Base-by-base conservation (phyloP, 2,329 filamentous ascomycete species). In the Fusarium devonianum region DNA sequence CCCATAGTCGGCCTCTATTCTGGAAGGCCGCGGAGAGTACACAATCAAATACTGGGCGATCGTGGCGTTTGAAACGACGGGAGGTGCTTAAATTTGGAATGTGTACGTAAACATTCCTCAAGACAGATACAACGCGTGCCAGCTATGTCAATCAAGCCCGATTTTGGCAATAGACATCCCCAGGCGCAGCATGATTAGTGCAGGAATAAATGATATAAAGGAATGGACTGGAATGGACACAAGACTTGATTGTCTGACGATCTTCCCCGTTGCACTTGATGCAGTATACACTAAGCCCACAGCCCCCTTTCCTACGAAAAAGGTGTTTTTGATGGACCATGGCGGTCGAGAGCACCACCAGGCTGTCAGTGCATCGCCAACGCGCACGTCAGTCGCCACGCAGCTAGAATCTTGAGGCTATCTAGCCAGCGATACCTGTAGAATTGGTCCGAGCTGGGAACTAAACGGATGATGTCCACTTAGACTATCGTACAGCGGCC, bases 221-320 rank as follows among this genome's bases (percentile, higher is more conserved):
- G n/a, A 51, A 53, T 28, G 29, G 32, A 34, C 45, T 58, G 55
- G 50, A 62, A 64, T 64, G 58, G 42, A 44, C 43, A 16, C 37
- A 49, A 44, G 29, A 12, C 36, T 36, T 56, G 41, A 38, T 42
- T 63, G 49, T 43, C 46, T 40, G 62, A 52, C 36, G 48, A 58
- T 56, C 56, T 38, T 51, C 43, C 43, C 16, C 30, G 25, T 10
- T 28, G 13, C 28, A 33, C 34, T 47, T 47, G 37, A 33, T 33
- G 37, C 30, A 19, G 32, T 53, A 48, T 5, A 41, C 44, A 45
- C 36, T 30, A 54, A 48, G 41, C 32, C 33, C 45, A 49, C 38
- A 44, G 51, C 62, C 62, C 59, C 49, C 51, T 64, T 65, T 52
- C 50, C 41, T 40, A 51, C 49, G 57, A 63, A 59, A 52, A 54